Evolutionary conservation across 352 stramenopile genomes (phyloP).

Genomic region (Pythium grandisporangium): DNA sequence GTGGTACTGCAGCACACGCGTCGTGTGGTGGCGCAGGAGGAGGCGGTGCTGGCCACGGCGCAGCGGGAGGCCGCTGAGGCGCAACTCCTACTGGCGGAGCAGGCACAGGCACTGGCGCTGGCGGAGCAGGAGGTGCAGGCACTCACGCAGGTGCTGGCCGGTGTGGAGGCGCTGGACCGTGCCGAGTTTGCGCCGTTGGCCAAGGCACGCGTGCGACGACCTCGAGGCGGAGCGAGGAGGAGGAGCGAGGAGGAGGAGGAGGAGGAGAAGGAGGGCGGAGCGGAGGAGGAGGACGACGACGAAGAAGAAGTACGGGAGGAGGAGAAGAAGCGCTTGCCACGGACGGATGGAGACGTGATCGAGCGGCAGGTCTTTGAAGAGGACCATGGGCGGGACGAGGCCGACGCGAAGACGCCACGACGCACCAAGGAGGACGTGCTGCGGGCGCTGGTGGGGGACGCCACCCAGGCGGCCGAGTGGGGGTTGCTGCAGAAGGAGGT

Average conservation of each 20-base stretch:
- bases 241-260: conserved; percentile 6
- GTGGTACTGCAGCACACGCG: conserved; percentile 43
- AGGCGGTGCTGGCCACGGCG: conserved; percentile 14
- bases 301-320: conserved; percentile 2
- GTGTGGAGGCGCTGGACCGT: conserved; percentile 52
- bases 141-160: conserved; percentile 43
- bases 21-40: conserved; percentile 9
- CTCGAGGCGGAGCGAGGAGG: too few species aligned
- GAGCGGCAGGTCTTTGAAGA: conserved; percentile 35
- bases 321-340: conserved; percentile 5
- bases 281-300: background rate
- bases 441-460: conserved; percentile 27
- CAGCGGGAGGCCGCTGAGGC: conserved; percentile 10
- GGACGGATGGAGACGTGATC: conserved; percentile 9
- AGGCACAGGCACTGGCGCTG: conserved; percentile 12
- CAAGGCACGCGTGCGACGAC: conserved; percentile 50
- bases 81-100: conserved; percentile 5
- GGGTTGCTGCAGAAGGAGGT: conserved; percentile 63
- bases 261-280: conserved; percentile 10
- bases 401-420: conserved; percentile 5
- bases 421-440: conserved; percentile 36
- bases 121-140: conserved; percentile 14
- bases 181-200: conserved; percentile 42
- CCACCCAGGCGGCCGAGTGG: conserved; percentile 36
- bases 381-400: conserved; percentile 11